phyloP scores from a whole-genome alignment of 176 grass and related monocot species.

The Aegilops longissima region DNA sequence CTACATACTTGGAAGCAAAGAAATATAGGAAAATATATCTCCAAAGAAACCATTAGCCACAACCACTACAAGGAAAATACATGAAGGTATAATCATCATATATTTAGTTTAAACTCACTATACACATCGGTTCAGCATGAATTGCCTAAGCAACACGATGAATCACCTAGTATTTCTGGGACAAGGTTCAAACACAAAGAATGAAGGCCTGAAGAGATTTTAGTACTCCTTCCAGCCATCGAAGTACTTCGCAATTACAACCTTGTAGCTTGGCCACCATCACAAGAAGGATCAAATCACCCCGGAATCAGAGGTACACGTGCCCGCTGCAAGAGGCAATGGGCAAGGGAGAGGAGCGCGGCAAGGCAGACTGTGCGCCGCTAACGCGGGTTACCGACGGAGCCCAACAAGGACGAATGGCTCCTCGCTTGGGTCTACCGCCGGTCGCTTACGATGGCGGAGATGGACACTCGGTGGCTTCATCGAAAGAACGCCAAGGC shows the following conservation, averaged over 20 bases:
- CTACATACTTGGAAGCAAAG: background rate
- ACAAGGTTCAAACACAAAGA: conserved; percentile 55
- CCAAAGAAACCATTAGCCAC: background rate
- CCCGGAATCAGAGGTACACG: too few species aligned
- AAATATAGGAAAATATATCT: conserved; percentile 12
- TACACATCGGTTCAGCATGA: background rate
- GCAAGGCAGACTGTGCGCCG: too few species aligned
- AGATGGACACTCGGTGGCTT: too few species aligned
- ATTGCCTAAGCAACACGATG: background rate
- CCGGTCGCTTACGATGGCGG: too few species aligned
- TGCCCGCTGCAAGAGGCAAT: too few species aligned
- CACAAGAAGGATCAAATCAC: background rate
- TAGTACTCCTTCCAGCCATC: conserved; percentile 67
- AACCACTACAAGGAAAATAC: background rate
- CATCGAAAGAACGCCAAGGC: too few species aligned
- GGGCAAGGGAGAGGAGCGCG: too few species aligned
- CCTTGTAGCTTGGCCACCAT: background rate
- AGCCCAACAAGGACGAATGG: too few species aligned
- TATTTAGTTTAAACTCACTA: conserved; percentile 20
- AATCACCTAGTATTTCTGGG: conserved; percentile 54
- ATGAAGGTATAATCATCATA: background rate
- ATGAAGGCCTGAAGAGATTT: conserved; percentile 61
- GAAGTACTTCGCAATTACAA: conserved; percentile 69
- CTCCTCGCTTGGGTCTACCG: too few species aligned
- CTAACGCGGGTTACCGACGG: too few species aligned